These are phyloP conservation scores for Zymoseptoria brevis DNA, from an alignment of 2,329 filamentous ascomycete genomes.

Conservation along the genomic window DNA sequence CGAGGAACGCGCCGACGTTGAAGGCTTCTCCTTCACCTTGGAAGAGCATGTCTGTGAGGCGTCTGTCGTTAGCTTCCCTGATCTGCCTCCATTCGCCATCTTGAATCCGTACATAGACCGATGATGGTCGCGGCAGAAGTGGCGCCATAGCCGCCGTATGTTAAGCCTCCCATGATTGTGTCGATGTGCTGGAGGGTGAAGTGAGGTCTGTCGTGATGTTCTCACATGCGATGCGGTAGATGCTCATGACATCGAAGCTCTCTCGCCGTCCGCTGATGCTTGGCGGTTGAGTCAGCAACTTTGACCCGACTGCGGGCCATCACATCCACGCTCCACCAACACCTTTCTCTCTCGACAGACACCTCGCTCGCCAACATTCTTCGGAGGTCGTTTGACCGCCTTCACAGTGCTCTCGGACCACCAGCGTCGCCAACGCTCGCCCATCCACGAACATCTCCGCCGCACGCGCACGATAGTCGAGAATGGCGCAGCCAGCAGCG, in stretches of 20 bases:
- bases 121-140: constrained; percentile 29
- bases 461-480: constrained; percentile 1
- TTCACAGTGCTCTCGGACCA: not conserved
- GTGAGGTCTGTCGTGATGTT: constrained; percentile 5
- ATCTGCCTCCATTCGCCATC: constrained; percentile 2
- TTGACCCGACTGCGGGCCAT: constrained; percentile 1
- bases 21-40: constrained; percentile 93
- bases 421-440: not conserved
- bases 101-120: constrained; percentile 29
- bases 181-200: not conserved
- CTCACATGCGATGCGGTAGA: constrained; percentile 6
- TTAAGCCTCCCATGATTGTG: constrained; percentile 27
- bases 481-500: constrained; percentile 17
- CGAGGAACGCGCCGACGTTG: constrained; percentile 93
- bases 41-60: constrained; percentile 83
- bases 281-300: not conserved
- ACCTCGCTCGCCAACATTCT: constrained; percentile 2
- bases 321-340: constrained; percentile 1
- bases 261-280: not conserved
- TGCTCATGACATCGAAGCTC: constrained; percentile 15
- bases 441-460: not conserved
- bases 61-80: constrained; percentile 20
- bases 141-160: constrained; percentile 31
- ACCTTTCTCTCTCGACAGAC: constrained; percentile 3
- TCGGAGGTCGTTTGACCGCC: constrained; percentile 4